Evolutionary conservation across 129 eudicot species (phyloP).

Genomic region (Mikania micrantha): DNA sequence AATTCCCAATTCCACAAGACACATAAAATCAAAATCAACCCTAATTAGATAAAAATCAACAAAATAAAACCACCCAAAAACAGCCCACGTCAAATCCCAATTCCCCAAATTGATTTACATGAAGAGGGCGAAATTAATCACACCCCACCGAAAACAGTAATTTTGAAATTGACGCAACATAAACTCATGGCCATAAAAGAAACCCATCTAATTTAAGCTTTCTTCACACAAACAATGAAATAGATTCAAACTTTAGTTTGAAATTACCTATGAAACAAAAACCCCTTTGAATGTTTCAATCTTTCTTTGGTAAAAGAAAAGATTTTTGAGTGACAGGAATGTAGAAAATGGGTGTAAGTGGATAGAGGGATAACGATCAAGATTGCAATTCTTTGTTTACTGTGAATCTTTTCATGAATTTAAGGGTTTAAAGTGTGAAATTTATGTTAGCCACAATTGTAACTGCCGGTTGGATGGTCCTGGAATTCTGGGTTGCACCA

Average conservation of each 20-base stretch:
- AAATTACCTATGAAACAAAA: constrained; percentile 9
- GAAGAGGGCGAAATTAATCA: constrained; percentile 1
- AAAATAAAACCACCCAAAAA: constrained; percentile 17
- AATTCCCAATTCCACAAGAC: neutral
- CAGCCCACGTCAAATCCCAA: constrained; percentile 11
- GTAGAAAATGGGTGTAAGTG: constrained; percentile 14
- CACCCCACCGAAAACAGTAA: too few species aligned
- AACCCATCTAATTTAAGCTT: constrained; percentile 17
- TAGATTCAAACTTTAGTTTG: neutral
- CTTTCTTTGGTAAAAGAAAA: neutral
- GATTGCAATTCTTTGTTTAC: neutral
- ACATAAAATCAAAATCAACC: constrained; percentile 13
- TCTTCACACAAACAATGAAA: neutral
- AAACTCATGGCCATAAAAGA: neutral
- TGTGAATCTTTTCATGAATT: neutral
- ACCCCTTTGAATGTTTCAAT: neutral
- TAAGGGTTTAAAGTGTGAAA: constrained; percentile 15
- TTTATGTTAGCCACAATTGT: constrained; percentile 19
- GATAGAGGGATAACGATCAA: constrained; percentile 7
- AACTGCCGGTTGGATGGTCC: constrained; percentile 17
- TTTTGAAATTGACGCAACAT: constrained; percentile 13
- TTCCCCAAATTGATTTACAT: constrained; percentile 10
- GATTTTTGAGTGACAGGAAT: constrained; percentile 3
- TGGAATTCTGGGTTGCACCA: constrained; percentile 27
- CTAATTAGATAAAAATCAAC: neutral